Conservation (phyloP, 2,329 filamentous ascomycete species). For the Colletotrichum brevisporum region DNA sequence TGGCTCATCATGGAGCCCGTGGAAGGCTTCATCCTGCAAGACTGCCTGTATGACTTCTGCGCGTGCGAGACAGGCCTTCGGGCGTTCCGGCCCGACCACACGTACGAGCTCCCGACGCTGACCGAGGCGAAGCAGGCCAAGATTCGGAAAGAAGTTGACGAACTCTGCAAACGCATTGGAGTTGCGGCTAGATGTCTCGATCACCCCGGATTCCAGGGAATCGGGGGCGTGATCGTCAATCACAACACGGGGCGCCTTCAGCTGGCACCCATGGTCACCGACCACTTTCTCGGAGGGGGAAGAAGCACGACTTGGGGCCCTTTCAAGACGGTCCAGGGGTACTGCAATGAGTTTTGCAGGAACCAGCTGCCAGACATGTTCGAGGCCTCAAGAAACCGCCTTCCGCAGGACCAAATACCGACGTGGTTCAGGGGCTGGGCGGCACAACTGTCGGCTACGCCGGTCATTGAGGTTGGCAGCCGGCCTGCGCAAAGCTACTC, state of each 20-base stretch:
- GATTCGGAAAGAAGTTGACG: conserved; percentile 3
- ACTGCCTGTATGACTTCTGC: conserved; percentile 6
- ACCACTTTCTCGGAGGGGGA: neutral
- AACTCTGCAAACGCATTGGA: neutral
- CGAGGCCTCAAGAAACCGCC: neutral
- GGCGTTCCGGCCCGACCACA: conserved; percentile 1
- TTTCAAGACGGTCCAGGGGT: neutral
- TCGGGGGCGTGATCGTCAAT: conserved; percentile 35
- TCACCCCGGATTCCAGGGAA: neutral
- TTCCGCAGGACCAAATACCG: neutral
- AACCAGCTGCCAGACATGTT: neutral
- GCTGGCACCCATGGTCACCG: neutral
- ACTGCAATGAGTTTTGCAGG: neutral
- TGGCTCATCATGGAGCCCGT: conserved; percentile 40
- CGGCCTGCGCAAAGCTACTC: neutral
- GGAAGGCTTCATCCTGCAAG: conserved; percentile 19
- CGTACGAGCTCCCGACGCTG: neutral
- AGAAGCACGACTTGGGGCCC: neutral
- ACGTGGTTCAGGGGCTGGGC: neutral
- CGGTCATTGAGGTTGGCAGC: conserved; percentile 8
- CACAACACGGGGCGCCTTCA: neutral
- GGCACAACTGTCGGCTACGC: neutral
- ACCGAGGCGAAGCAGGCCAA: neutral
- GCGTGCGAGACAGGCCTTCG: conserved; percentile 22
- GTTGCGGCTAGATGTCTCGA: neutral